These are phyloP conservation scores for Ascochyta clinopodiicola DNA, from an alignment of 2,329 filamentous ascomycete species.

Conservation along the genomic window DNA sequence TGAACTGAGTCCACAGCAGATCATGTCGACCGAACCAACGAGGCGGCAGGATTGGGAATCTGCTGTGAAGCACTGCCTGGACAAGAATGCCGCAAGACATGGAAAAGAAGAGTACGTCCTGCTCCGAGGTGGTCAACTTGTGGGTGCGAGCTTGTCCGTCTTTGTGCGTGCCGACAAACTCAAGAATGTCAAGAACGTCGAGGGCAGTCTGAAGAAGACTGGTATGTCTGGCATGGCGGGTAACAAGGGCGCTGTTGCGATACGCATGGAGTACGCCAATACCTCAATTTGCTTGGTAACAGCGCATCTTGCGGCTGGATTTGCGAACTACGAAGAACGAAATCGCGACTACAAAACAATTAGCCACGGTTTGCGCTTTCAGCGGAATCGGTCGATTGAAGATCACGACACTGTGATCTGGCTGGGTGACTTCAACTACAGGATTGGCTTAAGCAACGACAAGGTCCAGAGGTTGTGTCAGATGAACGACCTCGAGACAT, in stretches of 20 bases:
- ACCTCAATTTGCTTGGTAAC: conserved; percentile 95
- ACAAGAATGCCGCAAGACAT: conserved; percentile 68
- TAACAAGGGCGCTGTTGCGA: conserved; percentile 97
- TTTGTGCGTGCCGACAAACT: conserved; percentile 84
- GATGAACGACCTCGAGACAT: conserved; percentile 72
- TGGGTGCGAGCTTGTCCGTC: conserved; percentile 89
- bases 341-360: conserved; percentile 94
- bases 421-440: conserved; percentile 98
- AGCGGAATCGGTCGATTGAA: conserved; percentile 87
- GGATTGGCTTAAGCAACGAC: conserved; percentile 84
- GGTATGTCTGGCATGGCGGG: conserved; percentile 97
- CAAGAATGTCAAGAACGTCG: conserved; percentile 89
- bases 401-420: conserved; percentile 89
- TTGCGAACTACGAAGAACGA: conserved; percentile 94
- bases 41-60: conserved; percentile 86
- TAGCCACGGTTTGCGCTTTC: conserved; percentile 84
- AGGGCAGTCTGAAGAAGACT: conserved; percentile 92
- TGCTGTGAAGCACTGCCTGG: conserved; percentile 78
- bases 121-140: conserved; percentile 88
- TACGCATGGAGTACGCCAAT: conserved; percentile 91
- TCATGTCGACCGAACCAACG: conserved; percentile 96
- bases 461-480: conserved; percentile 77
- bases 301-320: conserved; percentile 93
- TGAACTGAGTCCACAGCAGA: conserved; percentile 95
- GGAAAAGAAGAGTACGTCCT: conserved; percentile 84